phyloP scores from a whole-genome alignment of 441 rosid species.

The Erysimum cheiri region DNA sequence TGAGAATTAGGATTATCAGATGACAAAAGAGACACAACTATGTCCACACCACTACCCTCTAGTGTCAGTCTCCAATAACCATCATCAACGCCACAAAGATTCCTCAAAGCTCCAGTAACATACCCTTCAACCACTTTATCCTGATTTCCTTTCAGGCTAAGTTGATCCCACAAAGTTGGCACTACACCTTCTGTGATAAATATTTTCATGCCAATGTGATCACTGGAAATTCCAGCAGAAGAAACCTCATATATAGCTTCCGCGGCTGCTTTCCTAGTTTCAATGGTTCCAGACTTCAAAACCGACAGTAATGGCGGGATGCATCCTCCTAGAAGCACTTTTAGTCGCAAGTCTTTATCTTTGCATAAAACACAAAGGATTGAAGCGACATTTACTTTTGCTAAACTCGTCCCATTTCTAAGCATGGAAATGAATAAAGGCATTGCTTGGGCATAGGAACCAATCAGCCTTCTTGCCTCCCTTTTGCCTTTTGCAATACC shows the following conservation, averaged over 20 bases:
- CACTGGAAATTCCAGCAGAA: conserved; percentile 80
- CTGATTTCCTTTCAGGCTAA: conserved; percentile 63
- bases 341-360: conserved; percentile 95
- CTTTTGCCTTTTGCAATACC: conserved; percentile 87
- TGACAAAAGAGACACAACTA: conserved; percentile 87
- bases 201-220: conserved; percentile 96
- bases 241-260: conserved; percentile 96
- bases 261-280: conserved; percentile 95
- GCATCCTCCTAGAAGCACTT: conserved; percentile 99
- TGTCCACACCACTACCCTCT: conserved; percentile 94
- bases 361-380: conserved; percentile 95
- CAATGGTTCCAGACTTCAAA: conserved; percentile 89
- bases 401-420: conserved; percentile 86
- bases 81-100: conserved; percentile 86
- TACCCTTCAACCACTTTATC: conserved; percentile 83
- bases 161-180: conserved; percentile 92
- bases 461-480: conserved; percentile 94
- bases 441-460: conserved; percentile 97
- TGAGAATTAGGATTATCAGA: conserved; percentile 80
- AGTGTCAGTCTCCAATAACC: conserved; percentile 88
- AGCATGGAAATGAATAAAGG: conserved; percentile 98
- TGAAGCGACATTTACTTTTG: conserved; percentile 92
- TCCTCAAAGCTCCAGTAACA: conserved; percentile 92
- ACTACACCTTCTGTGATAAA: conserved; percentile 99
- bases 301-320: conserved; percentile 97